Conservation (phyloP, 2,329 filamentous ascomycete genomes). For the Verticillium alfalfae region DNA sequence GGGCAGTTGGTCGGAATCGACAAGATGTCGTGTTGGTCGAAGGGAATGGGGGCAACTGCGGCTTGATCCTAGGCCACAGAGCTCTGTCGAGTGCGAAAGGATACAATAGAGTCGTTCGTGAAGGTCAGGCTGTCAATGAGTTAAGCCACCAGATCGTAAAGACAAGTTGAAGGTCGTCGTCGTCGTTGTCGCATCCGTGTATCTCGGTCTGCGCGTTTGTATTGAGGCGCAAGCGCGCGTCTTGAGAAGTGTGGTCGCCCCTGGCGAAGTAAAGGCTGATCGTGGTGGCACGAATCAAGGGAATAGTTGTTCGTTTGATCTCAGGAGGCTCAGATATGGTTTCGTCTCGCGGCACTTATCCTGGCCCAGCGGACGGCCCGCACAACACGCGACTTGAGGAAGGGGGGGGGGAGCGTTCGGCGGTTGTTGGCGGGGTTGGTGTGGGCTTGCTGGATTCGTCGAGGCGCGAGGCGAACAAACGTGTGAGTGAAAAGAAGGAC, state of each 20-base stretch:
- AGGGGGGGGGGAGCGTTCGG: neutral
- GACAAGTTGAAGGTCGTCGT: neutral
- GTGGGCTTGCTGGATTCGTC: neutral
- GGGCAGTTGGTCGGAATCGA: neutral
- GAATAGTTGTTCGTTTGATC: constrained; percentile 1
- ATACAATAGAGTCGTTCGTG: neutral
- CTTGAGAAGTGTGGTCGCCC: neutral
- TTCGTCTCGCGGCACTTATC: neutral
- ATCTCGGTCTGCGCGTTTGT: neutral
- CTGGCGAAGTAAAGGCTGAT: neutral
- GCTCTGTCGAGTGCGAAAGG: neutral
- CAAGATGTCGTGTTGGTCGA: neutral
- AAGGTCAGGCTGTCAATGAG: neutral
- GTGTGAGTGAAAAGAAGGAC: neutral
- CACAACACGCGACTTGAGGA: neutral
- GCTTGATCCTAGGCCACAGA: neutral
- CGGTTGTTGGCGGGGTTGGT: neutral
- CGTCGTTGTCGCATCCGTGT: neutral
- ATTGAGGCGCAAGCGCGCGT: constrained; percentile 2
- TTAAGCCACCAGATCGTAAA: neutral
- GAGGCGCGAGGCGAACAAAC: neutral
- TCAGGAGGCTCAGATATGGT: neutral
- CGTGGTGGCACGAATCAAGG: neutral
- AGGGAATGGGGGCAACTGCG: neutral
- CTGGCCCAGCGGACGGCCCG: neutral